These are phyloP conservation scores for Leccinum obscurum DNA, from an alignment of 768 basidiomycete species.

Conservation along the genomic window DNA sequence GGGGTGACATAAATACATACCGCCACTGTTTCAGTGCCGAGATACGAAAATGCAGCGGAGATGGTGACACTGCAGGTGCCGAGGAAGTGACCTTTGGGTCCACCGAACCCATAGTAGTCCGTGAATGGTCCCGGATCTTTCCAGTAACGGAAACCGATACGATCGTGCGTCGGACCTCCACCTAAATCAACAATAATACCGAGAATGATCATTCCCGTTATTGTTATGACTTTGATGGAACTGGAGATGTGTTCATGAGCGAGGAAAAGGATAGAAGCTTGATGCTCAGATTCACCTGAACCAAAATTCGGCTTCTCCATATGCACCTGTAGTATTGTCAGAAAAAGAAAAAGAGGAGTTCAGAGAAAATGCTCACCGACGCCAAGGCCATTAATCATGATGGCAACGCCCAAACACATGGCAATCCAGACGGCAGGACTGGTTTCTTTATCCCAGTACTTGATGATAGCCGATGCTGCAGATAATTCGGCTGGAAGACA, in stretches of 20 bases:
- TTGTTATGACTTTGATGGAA: constrained; percentile 52
- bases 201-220: constrained; percentile 41
- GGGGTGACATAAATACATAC: constrained; percentile 21
- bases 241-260: constrained; percentile 17
- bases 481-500: constrained; percentile 41
- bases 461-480: constrained; percentile 51
- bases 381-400: constrained; percentile 46
- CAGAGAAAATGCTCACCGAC: constrained; percentile 28
- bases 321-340: constrained; percentile 24
- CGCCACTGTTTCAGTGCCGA: constrained; percentile 55
- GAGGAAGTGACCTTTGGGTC: constrained; percentile 52
- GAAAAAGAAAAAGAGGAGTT: neutral
- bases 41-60: constrained; percentile 57
- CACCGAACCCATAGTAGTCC: constrained; percentile 40
- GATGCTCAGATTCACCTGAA: constrained; percentile 34
- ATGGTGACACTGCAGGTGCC: constrained; percentile 52
- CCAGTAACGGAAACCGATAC: constrained; percentile 47
- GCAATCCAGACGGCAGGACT: constrained; percentile 53
- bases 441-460: constrained; percentile 43
- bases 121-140: constrained; percentile 56
- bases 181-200: constrained; percentile 50
- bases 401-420: constrained; percentile 50
- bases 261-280: neutral
- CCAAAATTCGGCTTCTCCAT: constrained; percentile 47
- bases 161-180: constrained; percentile 52